Conservation (phyloP, 768 basidiomycete species). For the Tulasnella sp. region DNA sequence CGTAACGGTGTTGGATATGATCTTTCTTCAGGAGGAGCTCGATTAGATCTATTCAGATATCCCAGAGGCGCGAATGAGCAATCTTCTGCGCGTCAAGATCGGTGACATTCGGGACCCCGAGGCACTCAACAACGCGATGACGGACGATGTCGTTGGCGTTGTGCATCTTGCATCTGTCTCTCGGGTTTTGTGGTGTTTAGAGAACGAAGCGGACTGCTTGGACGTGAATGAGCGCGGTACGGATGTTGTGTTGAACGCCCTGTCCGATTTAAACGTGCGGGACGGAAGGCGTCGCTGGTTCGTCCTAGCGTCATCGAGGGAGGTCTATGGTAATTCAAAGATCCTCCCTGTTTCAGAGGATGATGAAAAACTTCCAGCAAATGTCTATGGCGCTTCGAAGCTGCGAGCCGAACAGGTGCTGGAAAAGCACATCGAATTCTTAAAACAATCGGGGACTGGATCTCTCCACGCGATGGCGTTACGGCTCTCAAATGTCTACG, state of each 20-base stretch:
- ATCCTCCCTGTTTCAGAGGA: constrained; percentile 10
- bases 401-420: constrained; percentile 21
- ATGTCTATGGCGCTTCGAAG: constrained; percentile 24
- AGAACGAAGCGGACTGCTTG: constrained; percentile 22
- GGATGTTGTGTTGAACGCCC: constrained; percentile 17
- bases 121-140: constrained; percentile 12
- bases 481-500: constrained; percentile 25
- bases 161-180: constrained; percentile 22
- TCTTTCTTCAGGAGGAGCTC: constrained; percentile 19
- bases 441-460: background rate
- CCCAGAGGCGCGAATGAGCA: background rate
- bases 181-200: constrained; percentile 19
- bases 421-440: constrained; percentile 11
- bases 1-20: constrained; percentile 19
- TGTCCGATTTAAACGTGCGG: background rate
- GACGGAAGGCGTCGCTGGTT: constrained; percentile 23
- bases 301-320: constrained; percentile 23
- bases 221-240: constrained; percentile 24
- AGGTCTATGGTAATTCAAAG: constrained; percentile 23
- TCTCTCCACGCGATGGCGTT: constrained; percentile 20
- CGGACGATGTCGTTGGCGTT: constrained; percentile 19
- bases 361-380: constrained; percentile 17
- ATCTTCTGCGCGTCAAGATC: constrained; percentile 15
- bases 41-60: constrained; percentile 14
- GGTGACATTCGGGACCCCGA: constrained; percentile 20